Evolutionary conservation across 306 rosid species (phyloP).

Genomic region (Acmispon strigosus): DNA sequence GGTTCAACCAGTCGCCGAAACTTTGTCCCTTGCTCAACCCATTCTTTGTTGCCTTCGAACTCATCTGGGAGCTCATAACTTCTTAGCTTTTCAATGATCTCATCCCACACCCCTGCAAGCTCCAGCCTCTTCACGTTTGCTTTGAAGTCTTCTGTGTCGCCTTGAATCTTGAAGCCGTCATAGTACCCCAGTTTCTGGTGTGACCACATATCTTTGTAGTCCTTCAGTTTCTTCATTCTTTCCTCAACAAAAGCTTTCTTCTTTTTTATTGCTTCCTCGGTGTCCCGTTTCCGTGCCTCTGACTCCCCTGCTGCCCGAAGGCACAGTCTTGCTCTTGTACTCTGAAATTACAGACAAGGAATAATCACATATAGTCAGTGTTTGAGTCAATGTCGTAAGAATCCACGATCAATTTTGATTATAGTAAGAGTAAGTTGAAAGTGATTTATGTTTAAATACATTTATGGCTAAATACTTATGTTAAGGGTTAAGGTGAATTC

Average conservation of each 20-base stretch:
- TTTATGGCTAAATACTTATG: too few species aligned
- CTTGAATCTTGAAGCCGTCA: constrained; percentile 60
- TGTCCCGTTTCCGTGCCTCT: constrained; percentile 33
- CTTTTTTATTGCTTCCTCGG: neutral
- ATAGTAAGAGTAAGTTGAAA: too few species aligned
- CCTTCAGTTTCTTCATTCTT: constrained; percentile 9
- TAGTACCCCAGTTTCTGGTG: constrained; percentile 33
- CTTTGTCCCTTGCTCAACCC: constrained; percentile 43
- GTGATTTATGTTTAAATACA: too few species aligned
- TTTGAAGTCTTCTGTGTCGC: constrained; percentile 28
- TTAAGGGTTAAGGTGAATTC: too few species aligned
- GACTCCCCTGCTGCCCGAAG: constrained; percentile 53
- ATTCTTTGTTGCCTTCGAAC: constrained; percentile 37
- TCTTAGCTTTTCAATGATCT: constrained; percentile 46
- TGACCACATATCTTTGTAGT: constrained; percentile 20
- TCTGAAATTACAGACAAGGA: constrained; percentile 31
- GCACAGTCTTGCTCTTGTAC: constrained; percentile 50
- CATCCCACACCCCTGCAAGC: constrained; percentile 52
- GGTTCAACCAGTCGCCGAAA: constrained; percentile 61
- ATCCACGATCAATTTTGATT: too few species aligned
- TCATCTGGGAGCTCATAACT: constrained; percentile 50
- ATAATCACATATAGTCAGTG: neutral
- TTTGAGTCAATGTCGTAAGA: too few species aligned
- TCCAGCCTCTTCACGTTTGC: constrained; percentile 61
- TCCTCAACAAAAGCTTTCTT: neutral